Base-by-base conservation (phyloP, 148 eudicot species). In the Spergularia marina region DNA sequence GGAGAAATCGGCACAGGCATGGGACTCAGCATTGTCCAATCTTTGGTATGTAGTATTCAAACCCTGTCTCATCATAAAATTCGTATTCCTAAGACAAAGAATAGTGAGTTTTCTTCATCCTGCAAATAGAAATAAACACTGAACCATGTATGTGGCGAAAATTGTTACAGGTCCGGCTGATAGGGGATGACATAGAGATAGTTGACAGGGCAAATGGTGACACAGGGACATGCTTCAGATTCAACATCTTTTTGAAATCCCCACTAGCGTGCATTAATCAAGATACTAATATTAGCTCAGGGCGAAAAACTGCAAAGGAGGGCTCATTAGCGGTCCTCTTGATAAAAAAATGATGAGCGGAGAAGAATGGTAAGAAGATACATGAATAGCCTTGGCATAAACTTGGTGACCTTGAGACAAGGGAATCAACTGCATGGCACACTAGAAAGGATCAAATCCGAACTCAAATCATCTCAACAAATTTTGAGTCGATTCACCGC, bases 21-120 rank as follows among this genome's bases (percentile, higher is more conserved):
- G 64, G 96, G 97, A n/a, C 96, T 91, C 40, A 97, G 97, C 53
- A 91, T 89, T 61, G 97, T 90, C 68, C 93, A 89, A 74, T 91
- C 96, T 69, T 83, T 90, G 90, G 97, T 94, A 83, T 6, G 82
- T 70, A 66, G n/a, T 1, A 21, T 10, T 34, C 10, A 23, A 8
- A 34, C 51, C n/a, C 39, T 36, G 12, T 52, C 56, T 12, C 34
- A 44, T 67, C 15, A 18, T 21, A 0, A 7, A 7, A 18, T 62
- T 18, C 34, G 4, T 41, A 44, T 69, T 49, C 12, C 53, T 20
- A 20, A 18, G 3, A 17, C 17, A 30, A 16, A 39, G 47, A 30
- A 30, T 30, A 30, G 2, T 30, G 34, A 30, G 34, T 30, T 30
- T 30, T 30, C 34, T 1, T 1, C 34, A 30, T 30, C 34, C 34